Evolutionary conservation across 106 monocot species (phyloP), one percentile per base, ranked within the genome.

Genomic region (Dendrobium huoshanense): DNA sequence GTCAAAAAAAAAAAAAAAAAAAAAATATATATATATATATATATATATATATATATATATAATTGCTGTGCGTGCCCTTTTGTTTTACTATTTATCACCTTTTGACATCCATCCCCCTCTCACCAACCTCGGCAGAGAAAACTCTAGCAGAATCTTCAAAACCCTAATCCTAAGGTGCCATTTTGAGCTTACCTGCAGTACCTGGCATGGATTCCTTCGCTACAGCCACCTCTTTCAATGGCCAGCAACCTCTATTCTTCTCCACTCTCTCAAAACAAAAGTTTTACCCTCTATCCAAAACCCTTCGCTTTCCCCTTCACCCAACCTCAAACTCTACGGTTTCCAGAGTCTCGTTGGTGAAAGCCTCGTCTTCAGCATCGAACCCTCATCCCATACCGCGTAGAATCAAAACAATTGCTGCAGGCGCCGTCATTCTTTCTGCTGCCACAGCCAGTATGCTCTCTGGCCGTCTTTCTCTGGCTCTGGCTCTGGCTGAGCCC

Each of bases 151-250:
- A 65, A 65, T 25, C 64, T 65, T 65, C 64, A 25, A 25, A 88
- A 79, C 68, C 82, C 72, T 56, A 78, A 73, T 41, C 29, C 27
- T 22, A 65, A 70, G 70, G 1, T 37, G 17, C 73, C 13, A 77
- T 41, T 70, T 44, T 44, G 43, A 44, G 5, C 41, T 16, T 16
- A 20, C 43, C 74, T 74, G 43, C 74, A 76, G 40, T 37, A 17
- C 41, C 55, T 1, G 27, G 82, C 78, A 87, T 89, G 89, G 84
- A 77, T 74, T 89, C 70, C 82, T 64, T 87, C 18, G 55, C 78
- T 68, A 45, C 49, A 42, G 16, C 86, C 83, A 7, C 78, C 33
- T 27, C 81, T 55, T 37, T 75, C 67, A 41, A 51, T 33, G 41
- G 18, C 79, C 58, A 65, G 2, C 58, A 49, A 1, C 22, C 48